A percentile compares a stretch with the other conserved stretches of the same genome.
Evolutionary conservation across 345 rosid species (phyloP).

Genomic region (Lepidium africanum): DNA sequence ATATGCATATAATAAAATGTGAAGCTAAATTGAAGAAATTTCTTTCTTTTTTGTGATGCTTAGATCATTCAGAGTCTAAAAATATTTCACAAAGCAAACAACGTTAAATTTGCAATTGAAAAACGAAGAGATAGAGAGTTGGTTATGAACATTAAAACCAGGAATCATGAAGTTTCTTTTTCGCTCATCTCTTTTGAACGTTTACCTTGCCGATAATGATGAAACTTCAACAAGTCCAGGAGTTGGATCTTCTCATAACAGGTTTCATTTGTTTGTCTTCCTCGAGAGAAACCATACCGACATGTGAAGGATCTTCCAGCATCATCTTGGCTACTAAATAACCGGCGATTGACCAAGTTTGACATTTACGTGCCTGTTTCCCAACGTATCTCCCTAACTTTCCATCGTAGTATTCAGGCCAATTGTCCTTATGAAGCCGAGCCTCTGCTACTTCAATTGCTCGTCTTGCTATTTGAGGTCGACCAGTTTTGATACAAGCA

Average conservation of each 20-base stretch:
- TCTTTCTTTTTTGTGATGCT: slow-evolving; percentile 5
- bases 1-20: slow-evolving; percentile 9
- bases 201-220: neutral
- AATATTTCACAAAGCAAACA: slow-evolving; percentile 17
- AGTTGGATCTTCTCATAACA: slow-evolving; percentile 64
- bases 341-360: slow-evolving; percentile 94
- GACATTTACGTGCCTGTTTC: slow-evolving; percentile 75
- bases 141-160: slow-evolving; percentile 1
- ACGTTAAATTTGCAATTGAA: neutral
- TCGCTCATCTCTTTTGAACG: neutral
- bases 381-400: slow-evolving; percentile 85
- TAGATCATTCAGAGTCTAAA: slow-evolving; percentile 9
- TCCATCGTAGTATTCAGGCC: slow-evolving; percentile 97
- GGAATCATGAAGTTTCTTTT: slow-evolving; percentile 10
- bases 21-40: neutral
- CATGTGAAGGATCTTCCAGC: slow-evolving; percentile 90
- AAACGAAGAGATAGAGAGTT: slow-evolving; percentile 7
- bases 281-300: slow-evolving; percentile 81
- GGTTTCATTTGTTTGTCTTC: slow-evolving; percentile 91
- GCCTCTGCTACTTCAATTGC: slow-evolving; percentile 77
- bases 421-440: slow-evolving; percentile 63
- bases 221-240: slow-evolving; percentile 43
- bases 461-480: slow-evolving; percentile 85
- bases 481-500: slow-evolving; percentile 84
- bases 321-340: slow-evolving; percentile 93